Percentiles rank a stretch among this genome's conserved stretches.
Conservation (phyloP, 2,329 filamentous ascomycete species). For the Capronia americana region DNA sequence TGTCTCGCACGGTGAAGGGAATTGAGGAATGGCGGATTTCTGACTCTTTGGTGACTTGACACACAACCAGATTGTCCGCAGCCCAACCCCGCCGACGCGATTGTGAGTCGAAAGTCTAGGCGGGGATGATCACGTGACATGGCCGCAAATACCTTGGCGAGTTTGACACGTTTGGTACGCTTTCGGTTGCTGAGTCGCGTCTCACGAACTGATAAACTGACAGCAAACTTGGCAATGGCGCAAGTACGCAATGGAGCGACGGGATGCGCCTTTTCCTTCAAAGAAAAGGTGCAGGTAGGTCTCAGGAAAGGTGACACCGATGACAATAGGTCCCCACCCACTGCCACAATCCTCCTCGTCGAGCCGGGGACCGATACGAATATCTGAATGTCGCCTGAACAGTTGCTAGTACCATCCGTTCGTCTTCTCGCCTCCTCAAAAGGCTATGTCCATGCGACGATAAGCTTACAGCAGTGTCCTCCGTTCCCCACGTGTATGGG, state of each 20-base stretch:
- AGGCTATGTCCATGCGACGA: constrained; percentile 11
- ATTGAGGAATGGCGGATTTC: not conserved
- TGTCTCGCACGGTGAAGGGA: not conserved
- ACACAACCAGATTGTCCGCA: constrained; percentile 16
- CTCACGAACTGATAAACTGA: not conserved
- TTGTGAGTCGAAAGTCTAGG: not conserved
- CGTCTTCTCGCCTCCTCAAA: constrained; percentile 4
- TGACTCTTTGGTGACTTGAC: constrained; percentile 12
- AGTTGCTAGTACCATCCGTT: not conserved
- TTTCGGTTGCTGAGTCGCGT: not conserved
- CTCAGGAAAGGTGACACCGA: not conserved
- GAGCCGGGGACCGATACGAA: not conserved
- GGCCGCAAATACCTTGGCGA: not conserved
- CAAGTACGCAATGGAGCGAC: not conserved
- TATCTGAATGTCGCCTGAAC: not conserved
- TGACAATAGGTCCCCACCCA: not conserved
- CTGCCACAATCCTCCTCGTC: not conserved
- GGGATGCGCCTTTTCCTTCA: not conserved
- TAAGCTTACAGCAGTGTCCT: not conserved
- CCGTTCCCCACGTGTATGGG: not conserved
- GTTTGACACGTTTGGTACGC: constrained; percentile 2
- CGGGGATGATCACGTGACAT: not conserved
- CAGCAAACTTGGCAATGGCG: not conserved
- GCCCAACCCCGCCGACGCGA: constrained; percentile 12
- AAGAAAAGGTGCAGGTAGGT: not conserved